Percentiles rank a stretch among this genome's conserved stretches.
These are phyloP conservation scores for Aspergillus sp. DNA, from an alignment of 2,329 filamentous ascomycete genomes.

Conservation along the genomic window DNA sequence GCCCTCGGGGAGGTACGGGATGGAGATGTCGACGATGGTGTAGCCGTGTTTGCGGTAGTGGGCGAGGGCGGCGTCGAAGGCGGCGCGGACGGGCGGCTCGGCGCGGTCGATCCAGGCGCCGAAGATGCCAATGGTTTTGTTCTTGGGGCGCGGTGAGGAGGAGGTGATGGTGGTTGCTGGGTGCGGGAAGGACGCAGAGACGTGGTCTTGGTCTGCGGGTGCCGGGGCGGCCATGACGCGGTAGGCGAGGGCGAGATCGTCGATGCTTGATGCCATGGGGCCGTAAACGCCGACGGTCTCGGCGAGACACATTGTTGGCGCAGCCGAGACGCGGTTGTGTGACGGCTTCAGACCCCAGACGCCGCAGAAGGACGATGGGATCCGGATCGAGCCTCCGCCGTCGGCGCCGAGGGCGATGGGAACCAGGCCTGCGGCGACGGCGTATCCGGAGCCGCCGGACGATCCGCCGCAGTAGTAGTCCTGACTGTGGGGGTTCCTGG, in stretches of 20 bases:
- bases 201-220: conserved; percentile 42
- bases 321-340: conserved; percentile 57
- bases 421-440: conserved; percentile 59
- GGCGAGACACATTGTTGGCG: conserved; percentile 50
- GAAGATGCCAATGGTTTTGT: conserved; percentile 62
- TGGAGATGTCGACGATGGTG: conserved; percentile 38
- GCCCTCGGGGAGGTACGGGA: conserved; percentile 55
- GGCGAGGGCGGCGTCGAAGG: conserved; percentile 54
- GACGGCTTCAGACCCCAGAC: conserved; percentile 73
- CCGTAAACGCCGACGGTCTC: conserved; percentile 59
- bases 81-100: conserved; percentile 51
- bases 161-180: conserved; percentile 42
- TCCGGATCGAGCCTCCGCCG: conserved; percentile 64
- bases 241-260: conserved; percentile 75
- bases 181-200: conserved; percentile 52
- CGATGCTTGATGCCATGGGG: conserved; percentile 65
- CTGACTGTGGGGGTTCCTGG: conserved; percentile 67
- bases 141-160: conserved; percentile 19
- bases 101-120: conserved; percentile 61
- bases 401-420: conserved; percentile 66
- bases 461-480: conserved; percentile 73
- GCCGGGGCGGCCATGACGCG: conserved; percentile 67
- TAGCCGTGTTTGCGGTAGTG: conserved; percentile 38
- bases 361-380: conserved; percentile 68
- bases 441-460: conserved; percentile 66